Evolutionary conservation across 768 basidiomycete genomes (phyloP).

Genomic region (Tulasnella sp.): DNA sequence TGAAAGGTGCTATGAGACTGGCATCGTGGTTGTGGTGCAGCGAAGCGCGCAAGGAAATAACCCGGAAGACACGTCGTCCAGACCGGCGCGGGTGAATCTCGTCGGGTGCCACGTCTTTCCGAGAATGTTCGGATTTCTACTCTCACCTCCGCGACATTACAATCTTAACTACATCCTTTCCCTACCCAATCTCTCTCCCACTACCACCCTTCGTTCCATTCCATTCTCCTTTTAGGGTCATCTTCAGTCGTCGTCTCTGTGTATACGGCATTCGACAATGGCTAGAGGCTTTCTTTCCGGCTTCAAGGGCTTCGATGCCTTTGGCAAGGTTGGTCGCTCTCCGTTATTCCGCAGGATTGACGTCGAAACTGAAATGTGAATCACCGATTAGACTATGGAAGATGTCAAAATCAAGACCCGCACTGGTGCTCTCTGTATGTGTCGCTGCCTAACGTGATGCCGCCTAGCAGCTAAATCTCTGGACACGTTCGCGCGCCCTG

Average conservation of each 20-base stretch:
- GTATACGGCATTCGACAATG: conserved; percentile 34
- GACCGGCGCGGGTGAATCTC: not conserved
- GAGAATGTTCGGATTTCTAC: conserved; percentile 20
- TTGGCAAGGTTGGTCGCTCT: conserved; percentile 77
- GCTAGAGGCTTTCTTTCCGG: conserved; percentile 41
- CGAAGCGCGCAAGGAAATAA: conserved; percentile 1
- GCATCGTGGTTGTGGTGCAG: conserved; percentile 5
- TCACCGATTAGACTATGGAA: conserved; percentile 77
- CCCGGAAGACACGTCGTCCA: conserved; percentile 7
- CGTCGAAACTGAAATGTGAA: not conserved
- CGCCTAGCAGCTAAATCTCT: conserved; percentile 17
- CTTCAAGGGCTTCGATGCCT: conserved; percentile 93
- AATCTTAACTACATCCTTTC: conserved; percentile 11
- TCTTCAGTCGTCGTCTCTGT: not conserved
- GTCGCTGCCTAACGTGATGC: conserved; percentile 9
- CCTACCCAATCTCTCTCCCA: not conserved
- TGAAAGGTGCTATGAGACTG: not conserved
- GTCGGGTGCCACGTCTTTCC: conserved; percentile 12
- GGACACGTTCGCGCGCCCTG: conserved; percentile 1
- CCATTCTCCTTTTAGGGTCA: not conserved
- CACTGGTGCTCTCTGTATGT: conserved; percentile 83
- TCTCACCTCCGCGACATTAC: conserved; percentile 8
- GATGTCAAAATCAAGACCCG: conserved; percentile 99
- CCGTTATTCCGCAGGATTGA: not conserved
- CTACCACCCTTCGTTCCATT: conserved; percentile 7